Evolutionary conservation across 1,284 basidiomycete genomes (phyloP), one percentile per base, ranked within the genome.

Genomic region (Abortiporus biennis): DNA sequence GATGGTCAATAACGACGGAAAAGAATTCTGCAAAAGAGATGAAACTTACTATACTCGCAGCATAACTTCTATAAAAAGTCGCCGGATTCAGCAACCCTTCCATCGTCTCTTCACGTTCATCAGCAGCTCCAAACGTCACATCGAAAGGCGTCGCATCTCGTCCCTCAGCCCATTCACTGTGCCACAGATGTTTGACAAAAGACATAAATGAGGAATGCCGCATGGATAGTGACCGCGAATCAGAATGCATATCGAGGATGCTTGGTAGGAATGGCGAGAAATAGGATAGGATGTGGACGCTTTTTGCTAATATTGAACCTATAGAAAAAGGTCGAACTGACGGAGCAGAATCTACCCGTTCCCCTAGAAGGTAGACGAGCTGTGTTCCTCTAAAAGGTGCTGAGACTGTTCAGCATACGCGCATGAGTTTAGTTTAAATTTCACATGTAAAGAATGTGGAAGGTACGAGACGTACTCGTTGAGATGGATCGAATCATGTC

Each of bases 361-460:
- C 69, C 15, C 74, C 72, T 6, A 75, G 57, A 22, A 58, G 50
- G 47, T 74, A 76, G 1, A 73, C 71, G 4, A 67, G 44, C 47
- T 71, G 72, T 0, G 71, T 73, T 4, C 74, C 73, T 35, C 72
- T 57, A 47, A 75, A 74, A 1, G 72, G 72, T 1, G 71, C 46
- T 12, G 69, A 72, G 3, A 76, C 71, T 71, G 25, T 12, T 12
- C 23, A 8, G 16, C 6, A 4, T 25, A 16, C 11, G 9, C 9
- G 35, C 12, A 36, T 36, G 12, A 31, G 20, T 19, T 34, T 19
- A 17, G 12, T n/a, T n/a, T n/a, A n/a, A n/a, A n/a, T n/a, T n/a
- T n/a, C n/a, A n/a, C n/a, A n/a, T n/a, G n/a, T n/a, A n/a, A n/a
- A n/a, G n/a, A n/a, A n/a, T 19, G 41, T 42, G 34, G 11, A 27